phyloP scores from a whole-genome alignment of 2,329 filamentous ascomycete genomes.

The Hymenoscyphus repandus region DNA sequence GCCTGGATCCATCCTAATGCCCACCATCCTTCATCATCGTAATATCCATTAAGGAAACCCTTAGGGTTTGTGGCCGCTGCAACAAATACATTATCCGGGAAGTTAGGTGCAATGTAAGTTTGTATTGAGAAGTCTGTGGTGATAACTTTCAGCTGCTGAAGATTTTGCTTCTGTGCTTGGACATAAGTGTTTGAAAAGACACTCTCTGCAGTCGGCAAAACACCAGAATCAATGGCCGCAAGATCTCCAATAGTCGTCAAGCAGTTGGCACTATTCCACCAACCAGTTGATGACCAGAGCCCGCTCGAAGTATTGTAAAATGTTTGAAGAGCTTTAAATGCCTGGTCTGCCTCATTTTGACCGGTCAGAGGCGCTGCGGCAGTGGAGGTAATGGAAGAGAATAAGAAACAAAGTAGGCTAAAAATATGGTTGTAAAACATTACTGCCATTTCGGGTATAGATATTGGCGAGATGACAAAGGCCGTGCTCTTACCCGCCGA shows the following conservation, averaged over 20 bases:
- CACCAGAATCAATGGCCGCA: constrained; percentile 31
- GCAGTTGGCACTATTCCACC: constrained; percentile 70
- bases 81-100: background rate
- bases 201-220: constrained; percentile 30
- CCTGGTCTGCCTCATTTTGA: constrained; percentile 25
- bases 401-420: background rate
- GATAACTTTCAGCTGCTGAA: constrained; percentile 25
- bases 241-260: constrained; percentile 56
- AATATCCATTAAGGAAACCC: constrained; percentile 48
- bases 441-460: background rate
- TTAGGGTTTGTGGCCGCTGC: constrained; percentile 15
- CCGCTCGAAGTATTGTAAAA: constrained; percentile 59
- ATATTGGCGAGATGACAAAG: background rate
- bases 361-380: background rate
- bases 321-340: constrained; percentile 44
- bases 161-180: constrained; percentile 23
- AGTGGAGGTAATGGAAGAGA: background rate
- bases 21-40: constrained; percentile 62
- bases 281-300: constrained; percentile 59
- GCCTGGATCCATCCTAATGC: constrained; percentile 53
- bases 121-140: constrained; percentile 19
- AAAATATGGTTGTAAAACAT: background rate
- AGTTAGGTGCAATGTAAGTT: constrained; percentile 7
- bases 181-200: constrained; percentile 41
- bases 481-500: constrained; percentile 2